Evolutionary conservation across 495 filamentous ascomycete species (phyloP).

Genomic region (Aspergillus nidulans): DNA sequence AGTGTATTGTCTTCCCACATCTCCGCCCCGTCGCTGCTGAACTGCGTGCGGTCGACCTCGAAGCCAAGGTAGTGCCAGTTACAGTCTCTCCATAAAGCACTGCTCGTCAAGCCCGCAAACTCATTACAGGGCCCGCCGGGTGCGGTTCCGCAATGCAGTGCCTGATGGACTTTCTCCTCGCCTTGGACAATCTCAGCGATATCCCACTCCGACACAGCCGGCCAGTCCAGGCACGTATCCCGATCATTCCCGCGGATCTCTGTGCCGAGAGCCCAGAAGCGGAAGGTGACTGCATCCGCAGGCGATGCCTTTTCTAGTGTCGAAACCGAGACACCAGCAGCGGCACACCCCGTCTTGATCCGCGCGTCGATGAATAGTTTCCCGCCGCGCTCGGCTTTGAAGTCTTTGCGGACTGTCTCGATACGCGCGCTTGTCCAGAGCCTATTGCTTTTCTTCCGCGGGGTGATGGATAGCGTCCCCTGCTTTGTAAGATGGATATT

Average conservation of each 20-base stretch:
- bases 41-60: conserved; percentile 8
- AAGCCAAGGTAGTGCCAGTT: conserved; percentile 10
- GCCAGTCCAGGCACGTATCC: conserved; percentile 2
- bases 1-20: conserved; percentile 1
- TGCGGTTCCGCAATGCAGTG: neutral
- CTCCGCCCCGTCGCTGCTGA: neutral
- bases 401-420: too few species aligned
- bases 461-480: neutral
- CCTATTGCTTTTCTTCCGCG: too few species aligned
- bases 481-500: conserved; percentile 2
- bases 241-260: neutral
- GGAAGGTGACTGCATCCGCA: neutral
- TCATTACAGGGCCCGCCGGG: conserved; percentile 10
- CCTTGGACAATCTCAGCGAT: conserved; percentile 2
- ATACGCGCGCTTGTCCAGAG: too few species aligned
- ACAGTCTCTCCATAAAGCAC: neutral
- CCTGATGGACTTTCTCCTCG: neutral
- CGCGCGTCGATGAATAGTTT: neutral
- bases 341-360: neutral
- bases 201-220: conserved; percentile 2
- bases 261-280: conserved; percentile 1
- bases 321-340: neutral
- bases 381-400: too few species aligned
- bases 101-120: neutral
- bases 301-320: neutral